phyloP scores from a whole-genome alignment of 2,329 filamentous ascomycete genomes.

The Amphichorda felina region DNA sequence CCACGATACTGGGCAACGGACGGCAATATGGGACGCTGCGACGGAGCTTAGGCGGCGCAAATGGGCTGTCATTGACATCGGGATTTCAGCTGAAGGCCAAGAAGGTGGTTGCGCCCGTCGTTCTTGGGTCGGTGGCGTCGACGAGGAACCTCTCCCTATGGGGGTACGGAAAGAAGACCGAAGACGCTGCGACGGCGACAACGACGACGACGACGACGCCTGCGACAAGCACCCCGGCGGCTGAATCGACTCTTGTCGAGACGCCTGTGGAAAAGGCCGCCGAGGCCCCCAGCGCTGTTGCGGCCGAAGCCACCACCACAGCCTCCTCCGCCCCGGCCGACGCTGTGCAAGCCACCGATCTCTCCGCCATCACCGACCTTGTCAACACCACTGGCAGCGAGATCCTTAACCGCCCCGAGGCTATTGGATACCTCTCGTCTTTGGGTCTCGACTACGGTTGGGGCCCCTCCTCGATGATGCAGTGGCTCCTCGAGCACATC shows the following conservation, averaged over 20 bases:
- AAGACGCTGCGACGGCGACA: conserved; percentile 3
- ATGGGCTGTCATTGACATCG: conserved; percentile 7
- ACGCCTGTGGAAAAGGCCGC: not conserved
- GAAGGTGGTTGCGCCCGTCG: conserved; percentile 12
- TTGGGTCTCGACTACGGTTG: conserved; percentile 82
- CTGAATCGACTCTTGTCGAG: not conserved
- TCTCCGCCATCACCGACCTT: conserved; percentile 19
- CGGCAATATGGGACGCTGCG: conserved; percentile 22
- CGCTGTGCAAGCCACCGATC: conserved; percentile 9
- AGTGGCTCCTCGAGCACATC: conserved; percentile 71
- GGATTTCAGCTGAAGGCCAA: conserved; percentile 11
- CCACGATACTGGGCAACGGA: conserved; percentile 16
- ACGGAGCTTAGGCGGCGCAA: conserved; percentile 8
- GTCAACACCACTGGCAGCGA: conserved; percentile 14
- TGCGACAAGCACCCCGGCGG: conserved; percentile 4
- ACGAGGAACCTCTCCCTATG: conserved; percentile 17
- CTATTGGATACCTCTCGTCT: conserved; percentile 70
- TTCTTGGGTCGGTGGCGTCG: conserved; percentile 16
- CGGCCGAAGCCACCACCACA: conserved; percentile 4
- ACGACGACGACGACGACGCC: conserved; percentile 5
- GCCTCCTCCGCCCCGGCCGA: conserved; percentile 3
- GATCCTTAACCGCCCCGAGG: conserved; percentile 53
- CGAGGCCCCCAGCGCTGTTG: conserved; percentile 7
- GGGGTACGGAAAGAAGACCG: conserved; percentile 18
- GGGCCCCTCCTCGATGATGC: conserved; percentile 61